Conservation (phyloP, 352 stramenopile species). For the Lagenidium sp. region DNA sequence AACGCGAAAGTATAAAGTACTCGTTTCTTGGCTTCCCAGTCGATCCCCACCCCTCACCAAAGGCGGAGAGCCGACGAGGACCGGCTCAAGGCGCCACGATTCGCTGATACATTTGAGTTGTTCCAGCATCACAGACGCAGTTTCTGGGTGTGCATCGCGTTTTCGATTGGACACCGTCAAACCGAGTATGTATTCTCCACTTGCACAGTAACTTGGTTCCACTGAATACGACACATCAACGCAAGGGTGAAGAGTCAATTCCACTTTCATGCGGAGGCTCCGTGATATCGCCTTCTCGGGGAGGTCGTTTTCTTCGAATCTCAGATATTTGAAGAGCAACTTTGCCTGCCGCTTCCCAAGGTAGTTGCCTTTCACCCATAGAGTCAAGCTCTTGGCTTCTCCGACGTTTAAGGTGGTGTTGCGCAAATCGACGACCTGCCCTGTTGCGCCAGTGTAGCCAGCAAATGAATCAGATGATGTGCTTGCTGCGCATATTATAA, state of each 20-base stretch:
- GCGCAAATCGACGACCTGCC: conserved; percentile 53
- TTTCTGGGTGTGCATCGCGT: conserved; percentile 12
- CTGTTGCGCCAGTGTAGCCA: conserved; percentile 53
- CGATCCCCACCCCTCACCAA: background rate
- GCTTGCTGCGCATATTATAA: conserved; percentile 38
- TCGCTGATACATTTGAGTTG: conserved; percentile 54
- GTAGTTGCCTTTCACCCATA: conserved; percentile 38
- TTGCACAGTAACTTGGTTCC: conserved; percentile 50
- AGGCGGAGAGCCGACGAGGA: conserved; percentile 11
- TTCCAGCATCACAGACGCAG: conserved; percentile 29
- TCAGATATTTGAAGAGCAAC: conserved; percentile 66
- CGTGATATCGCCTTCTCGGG: conserved; percentile 11
- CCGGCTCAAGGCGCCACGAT: conserved; percentile 43
- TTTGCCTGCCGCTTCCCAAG: conserved; percentile 34
- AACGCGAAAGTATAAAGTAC: conserved; percentile 75
- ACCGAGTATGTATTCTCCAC: conserved; percentile 64
- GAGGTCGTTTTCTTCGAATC: conserved; percentile 13
- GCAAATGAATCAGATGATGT: conserved; percentile 1
- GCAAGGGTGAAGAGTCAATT: conserved; percentile 45
- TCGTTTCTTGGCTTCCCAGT: conserved; percentile 61
- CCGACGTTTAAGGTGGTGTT: conserved; percentile 36
- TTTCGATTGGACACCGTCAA: conserved; percentile 56
- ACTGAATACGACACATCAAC: conserved; percentile 57
- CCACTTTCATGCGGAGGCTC: conserved; percentile 46
- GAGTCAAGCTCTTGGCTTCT: conserved; percentile 30